Conservation (phyloP, 129 eudicot species). For the Artemisia annua region DNA sequence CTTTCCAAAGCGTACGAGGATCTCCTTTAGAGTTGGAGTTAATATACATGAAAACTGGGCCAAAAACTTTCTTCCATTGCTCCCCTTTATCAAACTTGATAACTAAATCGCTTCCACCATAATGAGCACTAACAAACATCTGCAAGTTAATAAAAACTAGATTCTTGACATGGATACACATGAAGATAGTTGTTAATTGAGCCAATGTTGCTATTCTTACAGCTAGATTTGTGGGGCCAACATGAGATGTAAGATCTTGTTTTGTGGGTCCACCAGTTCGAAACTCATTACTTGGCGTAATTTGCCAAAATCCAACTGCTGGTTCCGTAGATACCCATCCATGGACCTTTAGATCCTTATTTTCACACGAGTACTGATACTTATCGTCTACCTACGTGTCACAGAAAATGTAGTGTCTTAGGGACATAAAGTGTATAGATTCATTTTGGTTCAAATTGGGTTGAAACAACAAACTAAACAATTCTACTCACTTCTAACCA, state of each 20-base stretch:
- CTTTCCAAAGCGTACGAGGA: conserved; percentile 60
- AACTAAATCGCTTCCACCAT: conserved; percentile 65
- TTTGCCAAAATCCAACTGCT: conserved; percentile 60
- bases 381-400: conserved; percentile 55
- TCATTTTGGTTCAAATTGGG: no score
- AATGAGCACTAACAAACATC: conserved; percentile 68
- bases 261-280: conserved; percentile 47
- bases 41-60: conserved; percentile 73
- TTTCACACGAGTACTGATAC: conserved; percentile 58
- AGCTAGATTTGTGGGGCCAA: conserved; percentile 66
- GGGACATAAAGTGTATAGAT: no score
- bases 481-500: background rate
- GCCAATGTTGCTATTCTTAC: conserved; percentile 33
- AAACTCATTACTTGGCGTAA: conserved; percentile 57
- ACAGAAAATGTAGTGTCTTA: no score
- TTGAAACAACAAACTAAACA: background rate
- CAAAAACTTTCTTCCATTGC: conserved; percentile 85
- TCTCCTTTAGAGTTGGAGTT: conserved; percentile 39
- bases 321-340: conserved; percentile 56
- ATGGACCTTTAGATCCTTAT: conserved; percentile 55
- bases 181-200: background rate
- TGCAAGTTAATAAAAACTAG: background rate
- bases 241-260: conserved; percentile 73
- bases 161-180: no score
- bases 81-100: conserved; percentile 64